Conservation (phyloP, 306 rosid species). For the Cucurbita moschata region DNA sequence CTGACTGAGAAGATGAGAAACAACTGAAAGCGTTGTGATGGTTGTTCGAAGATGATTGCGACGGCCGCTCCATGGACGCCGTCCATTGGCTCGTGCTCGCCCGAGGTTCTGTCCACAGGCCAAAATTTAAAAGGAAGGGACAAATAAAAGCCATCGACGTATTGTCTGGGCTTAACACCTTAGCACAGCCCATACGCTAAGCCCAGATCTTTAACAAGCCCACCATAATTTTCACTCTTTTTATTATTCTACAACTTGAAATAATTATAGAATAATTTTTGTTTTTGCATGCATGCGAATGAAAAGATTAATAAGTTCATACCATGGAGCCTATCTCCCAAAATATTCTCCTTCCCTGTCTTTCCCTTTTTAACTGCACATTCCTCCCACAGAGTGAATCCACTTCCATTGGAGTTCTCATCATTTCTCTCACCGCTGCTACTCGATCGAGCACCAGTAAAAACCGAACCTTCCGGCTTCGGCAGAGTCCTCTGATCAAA, state of each 20-base stretch:
- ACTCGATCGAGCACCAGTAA: slow-evolving; percentile 37
- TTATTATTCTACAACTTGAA: neutral
- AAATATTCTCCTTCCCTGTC: slow-evolving; percentile 35
- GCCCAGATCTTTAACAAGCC: neutral
- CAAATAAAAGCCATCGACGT: neutral
- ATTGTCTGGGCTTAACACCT: neutral
- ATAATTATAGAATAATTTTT: neutral
- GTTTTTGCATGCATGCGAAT: slow-evolving; percentile 1
- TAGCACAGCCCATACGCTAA: neutral
- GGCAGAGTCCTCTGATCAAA: slow-evolving; percentile 47
- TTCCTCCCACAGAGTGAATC: slow-evolving; percentile 90
- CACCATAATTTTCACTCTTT: neutral
- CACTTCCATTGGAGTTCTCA: slow-evolving; percentile 74
- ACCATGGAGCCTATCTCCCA: slow-evolving; percentile 7
- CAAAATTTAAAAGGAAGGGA: neutral
- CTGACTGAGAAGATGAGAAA: slow-evolving; percentile 69
- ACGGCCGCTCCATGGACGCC: slow-evolving; percentile 42
- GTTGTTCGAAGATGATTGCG: slow-evolving; percentile 66
- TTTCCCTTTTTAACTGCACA: slow-evolving; percentile 64
- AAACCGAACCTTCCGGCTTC: slow-evolving; percentile 54
- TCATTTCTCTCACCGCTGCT: slow-evolving; percentile 49
- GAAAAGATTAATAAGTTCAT: neutral
- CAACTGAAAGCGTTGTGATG: slow-evolving; percentile 51
- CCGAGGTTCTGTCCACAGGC: slow-evolving; percentile 22
- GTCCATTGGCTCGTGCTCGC: slow-evolving; percentile 54